Evolutionary conservation across 176 grass and related monocot species (phyloP), one percentile per base, ranked within the genome.

Genomic region (Carex parvula): DNA sequence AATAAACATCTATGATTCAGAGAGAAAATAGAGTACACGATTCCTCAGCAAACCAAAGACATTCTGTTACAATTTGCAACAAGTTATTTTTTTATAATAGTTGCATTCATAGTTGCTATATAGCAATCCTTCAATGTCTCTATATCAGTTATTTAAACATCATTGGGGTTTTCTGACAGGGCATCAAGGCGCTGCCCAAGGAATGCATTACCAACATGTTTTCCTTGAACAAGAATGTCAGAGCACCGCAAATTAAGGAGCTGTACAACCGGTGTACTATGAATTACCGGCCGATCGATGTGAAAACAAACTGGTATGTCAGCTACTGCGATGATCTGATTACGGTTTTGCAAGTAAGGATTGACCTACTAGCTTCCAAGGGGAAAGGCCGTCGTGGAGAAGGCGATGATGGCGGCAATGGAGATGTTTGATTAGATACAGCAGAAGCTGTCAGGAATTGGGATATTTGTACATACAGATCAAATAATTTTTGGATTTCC

Each of bases 151-250:
- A 14, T 33, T 10, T 66, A 35, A 66, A 66, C 29, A 22, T 16
- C 64, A 29, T 66, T 22, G 33, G 64, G 64, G 16, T 71, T 20
- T 71, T 8, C 18, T 71, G 44, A 71, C 69, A 73, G 32, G 70
- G 42, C 8, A 48, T 73, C n/a, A 24, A 73, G 70, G 44, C 44
- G 20, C 42, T 73, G 11, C 70, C 70, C 1, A 50, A 52, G 11
- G 10, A 73, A 73, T 73, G 70, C 70, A 24, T 52, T 44, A 11
- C 9, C 42, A 48, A 26, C 70, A 73, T 73, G 70, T 73, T 73
- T 52, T 73, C 50, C 70, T 50, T 73, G 70, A 73, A 73, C 70
- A 73, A 73, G 42, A 48, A 50, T 44, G 48, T 48, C 70, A 22
- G 70, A n/a, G n/a, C 70, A 50, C 41, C 41, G 4, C 70, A 73